Evolutionary conservation across 2,329 filamentous ascomycete species (phyloP), one percentile per base, ranked within the genome.

Genomic region (Leptosphaerulina australis): DNA sequence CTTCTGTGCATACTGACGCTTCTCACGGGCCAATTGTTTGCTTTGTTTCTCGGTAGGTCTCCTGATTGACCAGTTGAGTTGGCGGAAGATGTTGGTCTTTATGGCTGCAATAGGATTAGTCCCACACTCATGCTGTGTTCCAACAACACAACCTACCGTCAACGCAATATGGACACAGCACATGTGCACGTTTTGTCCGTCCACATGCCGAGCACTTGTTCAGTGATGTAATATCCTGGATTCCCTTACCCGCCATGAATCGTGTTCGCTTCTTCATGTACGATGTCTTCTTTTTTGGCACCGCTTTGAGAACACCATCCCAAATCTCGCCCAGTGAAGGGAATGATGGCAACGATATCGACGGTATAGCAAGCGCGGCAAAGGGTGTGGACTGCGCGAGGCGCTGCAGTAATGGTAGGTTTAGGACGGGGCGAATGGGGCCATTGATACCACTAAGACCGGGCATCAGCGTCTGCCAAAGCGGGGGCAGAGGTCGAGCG

Each of bases 221-320:
- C 62, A 99, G 77, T 44, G 84, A 83, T 57, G 88, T 94, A 50
- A 96, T 86, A 71, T 99, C 94, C 77, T 96, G 90, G 63, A 99
- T 76, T 34, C 87, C 93, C 78, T 99, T 99, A 68, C 94, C 94
- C 18, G 92, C 93, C 87, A 97, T 88, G 70, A 96, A 91, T 66
- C 95, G 85, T 70, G 91, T 87, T 63, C 94, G 84, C 81, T 91
- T 96, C 79, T 94, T 96, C 80, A 90, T 90, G 74, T 99, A 91
- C 31, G 93, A 97, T 25, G 91, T 95, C 83, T 97, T 99, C 79
- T 96, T 97, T 83, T 99, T 99, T 4, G 94, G 94, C 12, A 97
- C 94, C 1, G 94, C 94, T 60, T 87, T 87, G 61, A 99, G 81
- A 35, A 99, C 83, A 5, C 90, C 91, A 62, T 97, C 93, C 93